Conservation (phyloP, 805 yeast species). For the Cephaloascus albidus region DNA sequence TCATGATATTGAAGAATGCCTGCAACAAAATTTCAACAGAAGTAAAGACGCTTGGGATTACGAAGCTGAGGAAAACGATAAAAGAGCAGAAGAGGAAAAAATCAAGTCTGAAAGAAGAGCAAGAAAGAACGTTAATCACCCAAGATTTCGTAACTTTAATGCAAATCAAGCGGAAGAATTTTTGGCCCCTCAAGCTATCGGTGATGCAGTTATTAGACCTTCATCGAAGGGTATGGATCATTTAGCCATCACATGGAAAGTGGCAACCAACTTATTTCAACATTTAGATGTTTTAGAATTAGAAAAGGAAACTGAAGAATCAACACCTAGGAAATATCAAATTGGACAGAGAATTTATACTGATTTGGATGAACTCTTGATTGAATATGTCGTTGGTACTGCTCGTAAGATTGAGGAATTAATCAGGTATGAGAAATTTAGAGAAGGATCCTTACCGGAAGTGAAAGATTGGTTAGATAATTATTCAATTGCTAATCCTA, state of each 20-base stretch:
- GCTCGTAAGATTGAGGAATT: slow-evolving; percentile 78
- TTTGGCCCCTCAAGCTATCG: slow-evolving; percentile 80
- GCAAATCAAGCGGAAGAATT: slow-evolving; percentile 87
- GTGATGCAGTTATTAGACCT: slow-evolving; percentile 91
- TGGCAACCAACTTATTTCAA: slow-evolving; percentile 83
- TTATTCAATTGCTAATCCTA: slow-evolving; percentile 85
- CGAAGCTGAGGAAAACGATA: slow-evolving; percentile 62
- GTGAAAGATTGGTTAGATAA: slow-evolving; percentile 82
- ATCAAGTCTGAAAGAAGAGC: slow-evolving; percentile 61
- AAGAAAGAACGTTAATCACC: slow-evolving; percentile 81
- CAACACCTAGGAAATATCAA: slow-evolving; percentile 26
- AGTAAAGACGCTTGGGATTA: slow-evolving; percentile 74
- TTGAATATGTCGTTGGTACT: slow-evolving; percentile 76
- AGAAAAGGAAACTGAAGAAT: slow-evolving; percentile 50
- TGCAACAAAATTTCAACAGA: slow-evolving; percentile 34
- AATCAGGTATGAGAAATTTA: slow-evolving; percentile 82
- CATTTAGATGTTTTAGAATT: slow-evolving; percentile 82
- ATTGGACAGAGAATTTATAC: slow-evolving; percentile 61
- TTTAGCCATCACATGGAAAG: slow-evolving; percentile 93
- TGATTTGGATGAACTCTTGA: slow-evolving; percentile 90
- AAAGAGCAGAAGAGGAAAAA: slow-evolving; percentile 44
- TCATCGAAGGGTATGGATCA: slow-evolving; percentile 85
- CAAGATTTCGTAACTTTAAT: slow-evolving; percentile 77
- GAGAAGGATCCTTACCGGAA: slow-evolving; percentile 67
- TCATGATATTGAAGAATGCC: slow-evolving; percentile 50